Conservation (phyloP, 495 filamentous ascomycete genomes). For the Penicillium turbatum region DNA sequence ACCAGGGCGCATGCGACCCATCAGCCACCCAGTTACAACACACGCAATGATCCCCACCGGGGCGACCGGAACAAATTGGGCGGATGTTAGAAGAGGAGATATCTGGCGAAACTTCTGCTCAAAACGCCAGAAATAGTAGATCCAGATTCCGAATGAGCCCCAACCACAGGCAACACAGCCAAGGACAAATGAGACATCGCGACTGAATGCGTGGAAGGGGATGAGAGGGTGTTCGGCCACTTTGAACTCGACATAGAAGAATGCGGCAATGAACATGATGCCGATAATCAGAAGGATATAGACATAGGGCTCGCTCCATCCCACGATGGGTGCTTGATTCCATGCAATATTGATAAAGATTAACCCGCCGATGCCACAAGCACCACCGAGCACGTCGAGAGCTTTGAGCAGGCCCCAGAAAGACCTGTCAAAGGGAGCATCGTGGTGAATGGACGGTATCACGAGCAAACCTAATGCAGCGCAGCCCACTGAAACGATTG, state of each 20-base stretch:
- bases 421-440: not conserved
- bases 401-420: slow-evolving; percentile 12
- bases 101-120: slow-evolving; percentile 28
- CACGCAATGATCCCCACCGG: slow-evolving; percentile 39
- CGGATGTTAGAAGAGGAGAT: slow-evolving; percentile 36
- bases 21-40: slow-evolving; percentile 41
- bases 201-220: slow-evolving; percentile 37
- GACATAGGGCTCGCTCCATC: slow-evolving; percentile 44
- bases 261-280: slow-evolving; percentile 31
- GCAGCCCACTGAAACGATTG: slow-evolving; percentile 40
- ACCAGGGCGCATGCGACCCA: slow-evolving; percentile 32
- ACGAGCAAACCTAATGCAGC: slow-evolving; percentile 38
- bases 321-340: slow-evolving; percentile 46
- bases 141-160: slow-evolving; percentile 48
- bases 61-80: slow-evolving; percentile 37
- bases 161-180: slow-evolving; percentile 46
- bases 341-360: slow-evolving; percentile 52
- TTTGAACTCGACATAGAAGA: slow-evolving; percentile 40
- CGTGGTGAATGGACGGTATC: slow-evolving; percentile 45
- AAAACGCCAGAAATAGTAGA: slow-evolving; percentile 47
- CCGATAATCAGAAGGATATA: slow-evolving; percentile 46
- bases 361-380: slow-evolving; percentile 53
- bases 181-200: slow-evolving; percentile 40
- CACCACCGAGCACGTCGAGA: slow-evolving; percentile 50
- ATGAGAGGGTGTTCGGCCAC: slow-evolving; percentile 40